Evolutionary conservation across 768 basidiomycete genomes (phyloP), one percentile per base, ranked within the genome.

Genomic region (Pisolithus microcarpus): DNA sequence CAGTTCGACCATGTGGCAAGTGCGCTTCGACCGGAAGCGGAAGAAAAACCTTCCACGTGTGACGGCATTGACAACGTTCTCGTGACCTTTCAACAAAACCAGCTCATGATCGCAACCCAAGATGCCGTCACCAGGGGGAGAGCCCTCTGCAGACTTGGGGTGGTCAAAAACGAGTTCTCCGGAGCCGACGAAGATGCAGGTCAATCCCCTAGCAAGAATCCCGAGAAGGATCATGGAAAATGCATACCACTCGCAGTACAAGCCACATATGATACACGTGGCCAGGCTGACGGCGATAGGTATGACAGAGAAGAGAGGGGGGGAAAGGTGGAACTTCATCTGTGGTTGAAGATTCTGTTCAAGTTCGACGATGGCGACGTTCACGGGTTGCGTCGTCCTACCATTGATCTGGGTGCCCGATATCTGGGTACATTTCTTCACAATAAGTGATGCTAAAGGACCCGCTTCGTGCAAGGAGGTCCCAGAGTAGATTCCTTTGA

Each of bases 141-240:
- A 34, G 11, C 31, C 31, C 0, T 3, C 31, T 34, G 31, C 10
- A 11, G 2, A 11, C 31, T 34, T 5, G 4, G 31, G 31, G 31
- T 34, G 21, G 3, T n/a, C 39, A 13, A 40, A 40, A 31, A 46
- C 24, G 16, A 64, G 50, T 8, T 52, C 50, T 23, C 57, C 55
- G 7, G 64, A 64, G 10, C 62, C 63, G 26, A 64, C 56, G 34
- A 58, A 43, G 15, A 54, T 43, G 52, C 60, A 65, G 24, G 65
- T 56, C 18, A 63, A 7, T 16, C 65, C 65, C 28, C 56, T 64
- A 42, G 65, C 59, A 16, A 67, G 10, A 36, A 67, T 61, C 7
- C 65, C 65, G 7, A 62, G 48, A 13, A 34, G 31, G 31, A 34
- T 34, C 31, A 34, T 34, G 11, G 11, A 34, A 5, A 34, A 34